Base-by-base conservation (phyloP, 345 rosid species). In the Adansonia digitata region DNA sequence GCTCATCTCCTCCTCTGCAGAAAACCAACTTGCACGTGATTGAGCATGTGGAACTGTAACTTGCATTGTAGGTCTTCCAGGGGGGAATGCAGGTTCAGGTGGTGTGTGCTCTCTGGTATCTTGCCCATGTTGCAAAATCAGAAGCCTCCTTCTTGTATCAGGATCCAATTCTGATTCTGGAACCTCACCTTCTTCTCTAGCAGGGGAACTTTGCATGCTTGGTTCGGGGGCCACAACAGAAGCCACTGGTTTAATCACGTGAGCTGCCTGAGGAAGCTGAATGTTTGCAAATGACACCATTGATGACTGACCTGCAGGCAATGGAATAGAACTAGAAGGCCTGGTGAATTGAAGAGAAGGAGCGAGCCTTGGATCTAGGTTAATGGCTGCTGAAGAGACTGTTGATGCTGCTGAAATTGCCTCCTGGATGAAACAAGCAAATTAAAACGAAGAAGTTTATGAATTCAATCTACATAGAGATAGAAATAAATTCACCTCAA, bases 101-200 rank as follows among this genome's bases (percentile, higher is more conserved):
- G 94, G 84, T 57, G 82, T 72, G 75, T 80, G 83, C 67, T 93
- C 98, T 86, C 97, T 89, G 29, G 80, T 80, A 88, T 96, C 98
- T 85, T 92, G 94, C 77, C 99, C 99, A 63, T 96, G 97, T 79
- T 96, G 97, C 86, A 96, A 88, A 84, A 96, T 93, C 75, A 96
- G 97, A 77, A 96, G 97, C 82, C 97, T 81, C 89, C 99, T 90
- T 81, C 98, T 84, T 34, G 97, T 93, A 84, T 92, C 94, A 40
- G 98, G 99, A 87, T 96, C 99, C 80, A 96, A 77, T 82, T 96
- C 99, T 67, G 99, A 93, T 84, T 92, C 98, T 48, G 97, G 98
- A 59, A 93, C 97, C 85, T 96, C 99, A 53, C 99, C 99, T 82
- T 96, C 99, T 87, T 93, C 99, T 80, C 98, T 88, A 61, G 92